phyloP scores from a whole-genome alignment of 148 eudicot species.

The Rhododendron williamsianum region DNA sequence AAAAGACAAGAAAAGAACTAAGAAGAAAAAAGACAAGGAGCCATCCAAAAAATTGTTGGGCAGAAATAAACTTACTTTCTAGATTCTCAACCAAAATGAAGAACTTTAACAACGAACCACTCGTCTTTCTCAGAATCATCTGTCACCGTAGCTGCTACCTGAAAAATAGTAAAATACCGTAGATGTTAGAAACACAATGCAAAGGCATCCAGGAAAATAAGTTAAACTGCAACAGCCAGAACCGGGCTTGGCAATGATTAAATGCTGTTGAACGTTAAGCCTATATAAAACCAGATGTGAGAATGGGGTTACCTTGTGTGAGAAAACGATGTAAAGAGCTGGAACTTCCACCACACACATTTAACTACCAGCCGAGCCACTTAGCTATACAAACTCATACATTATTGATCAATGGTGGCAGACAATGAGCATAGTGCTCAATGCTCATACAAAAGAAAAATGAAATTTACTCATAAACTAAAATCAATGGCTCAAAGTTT shows the following conservation, averaged over 20 bases:
- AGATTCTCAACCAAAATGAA: constrained; percentile 70
- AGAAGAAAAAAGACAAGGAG: neutral
- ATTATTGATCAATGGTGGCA: no score
- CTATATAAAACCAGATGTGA: no score
- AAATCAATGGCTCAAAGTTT: no score
- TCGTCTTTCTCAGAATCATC: constrained; percentile 82
- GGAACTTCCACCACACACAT: no score
- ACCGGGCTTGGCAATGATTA: neutral
- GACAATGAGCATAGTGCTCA: no score
- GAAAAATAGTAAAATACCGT: constrained; percentile 13
- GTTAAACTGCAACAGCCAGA: neutral
- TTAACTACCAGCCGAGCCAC: no score
- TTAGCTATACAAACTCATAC: no score
- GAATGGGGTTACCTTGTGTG: no score
- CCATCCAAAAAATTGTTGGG: neutral
- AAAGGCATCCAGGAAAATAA: neutral
- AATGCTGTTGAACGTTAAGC: no score
- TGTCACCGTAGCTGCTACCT: constrained; percentile 88
- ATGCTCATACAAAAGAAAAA: no score
- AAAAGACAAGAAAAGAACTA: neutral
- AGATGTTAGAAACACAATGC: constrained; percentile 3
- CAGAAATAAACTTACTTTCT: constrained; percentile 49
- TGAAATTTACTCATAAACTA: no score
- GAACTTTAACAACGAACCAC: constrained; percentile 87
- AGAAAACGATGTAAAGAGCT: no score